These are phyloP conservation scores for Zymoseptoria crescenta DNA, from an alignment of 2,329 filamentous ascomycete genomes.

Conservation along the genomic window DNA sequence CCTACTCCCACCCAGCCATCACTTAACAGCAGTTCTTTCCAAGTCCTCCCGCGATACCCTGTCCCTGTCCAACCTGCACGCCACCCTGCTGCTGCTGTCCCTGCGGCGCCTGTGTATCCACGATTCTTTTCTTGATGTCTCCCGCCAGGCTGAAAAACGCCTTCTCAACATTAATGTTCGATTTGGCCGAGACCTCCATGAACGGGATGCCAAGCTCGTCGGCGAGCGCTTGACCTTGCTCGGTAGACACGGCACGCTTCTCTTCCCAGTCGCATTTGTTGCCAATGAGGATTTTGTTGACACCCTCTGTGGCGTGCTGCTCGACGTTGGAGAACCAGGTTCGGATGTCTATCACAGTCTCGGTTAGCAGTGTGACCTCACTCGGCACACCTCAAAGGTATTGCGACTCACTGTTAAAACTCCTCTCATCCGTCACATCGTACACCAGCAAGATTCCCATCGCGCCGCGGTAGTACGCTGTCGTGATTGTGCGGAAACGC, in stretches of 20 bases:
- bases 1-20: neutral
- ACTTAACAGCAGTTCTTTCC: constrained; percentile 60
- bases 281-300: constrained; percentile 98
- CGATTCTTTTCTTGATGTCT: constrained; percentile 97
- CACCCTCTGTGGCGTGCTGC: constrained; percentile 94
- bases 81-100: constrained; percentile 58
- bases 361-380: neutral
- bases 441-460: constrained; percentile 98
- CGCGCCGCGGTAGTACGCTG: constrained; percentile 94
- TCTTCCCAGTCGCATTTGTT: constrained; percentile 99
- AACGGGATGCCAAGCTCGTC: constrained; percentile 96
- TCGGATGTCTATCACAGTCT: constrained; percentile 66
- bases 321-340: constrained; percentile 99
- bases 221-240: constrained; percentile 85
- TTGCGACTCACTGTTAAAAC: constrained; percentile 73
- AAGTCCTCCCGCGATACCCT: constrained; percentile 23
- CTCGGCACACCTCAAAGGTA: neutral
- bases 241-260: constrained; percentile 88
- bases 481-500: constrained; percentile 97
- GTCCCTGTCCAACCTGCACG: constrained; percentile 26
- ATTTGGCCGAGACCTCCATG: constrained; percentile 96
- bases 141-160: constrained; percentile 91
- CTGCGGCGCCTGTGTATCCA: constrained; percentile 67
- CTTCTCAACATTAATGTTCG: constrained; percentile 99
- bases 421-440: constrained; percentile 94